A percentile compares a stretch with the other conserved stretches of the same genome.
Conservation (phyloP, 169 alveolate genomes). For the Cryptosporidium ryanae region DNA sequence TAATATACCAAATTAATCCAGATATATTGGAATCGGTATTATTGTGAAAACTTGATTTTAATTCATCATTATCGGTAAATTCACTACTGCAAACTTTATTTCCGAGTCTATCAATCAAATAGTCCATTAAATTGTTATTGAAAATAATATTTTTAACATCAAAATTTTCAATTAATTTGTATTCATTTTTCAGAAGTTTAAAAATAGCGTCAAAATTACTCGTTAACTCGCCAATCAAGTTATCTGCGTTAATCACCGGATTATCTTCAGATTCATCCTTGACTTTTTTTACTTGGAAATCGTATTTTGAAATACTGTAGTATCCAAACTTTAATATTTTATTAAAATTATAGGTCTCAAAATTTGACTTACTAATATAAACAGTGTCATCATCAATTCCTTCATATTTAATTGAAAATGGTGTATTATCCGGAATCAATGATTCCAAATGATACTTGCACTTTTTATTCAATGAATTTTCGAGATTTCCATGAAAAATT, state of each 20-base stretch:
- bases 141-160: not conserved
- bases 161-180: not conserved
- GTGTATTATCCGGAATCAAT: not conserved
- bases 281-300: no score
- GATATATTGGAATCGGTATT: not conserved
- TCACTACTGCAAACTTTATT: not conserved
- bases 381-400: not conserved
- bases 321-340: no score
- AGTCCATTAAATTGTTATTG: not conserved
- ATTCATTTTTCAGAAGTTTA: no score
- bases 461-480: conserved; percentile 19
- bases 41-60: conserved; percentile 3
- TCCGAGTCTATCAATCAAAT: not conserved
- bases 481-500: conserved; percentile 17
- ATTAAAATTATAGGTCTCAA: no score
- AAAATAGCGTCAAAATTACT: no score
- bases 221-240: no score
- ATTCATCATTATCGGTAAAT: not conserved
- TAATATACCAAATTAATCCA: conserved; percentile 60
- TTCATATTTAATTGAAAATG: not conserved
- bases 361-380: not conserved
- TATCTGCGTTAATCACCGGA: no score
- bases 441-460: conserved; percentile 15
- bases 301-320: no score
- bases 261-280: no score